Conservation (phyloP, 1,284 basidiomycete species). For the Cutaneotrichosporon spelunceum region DNA sequence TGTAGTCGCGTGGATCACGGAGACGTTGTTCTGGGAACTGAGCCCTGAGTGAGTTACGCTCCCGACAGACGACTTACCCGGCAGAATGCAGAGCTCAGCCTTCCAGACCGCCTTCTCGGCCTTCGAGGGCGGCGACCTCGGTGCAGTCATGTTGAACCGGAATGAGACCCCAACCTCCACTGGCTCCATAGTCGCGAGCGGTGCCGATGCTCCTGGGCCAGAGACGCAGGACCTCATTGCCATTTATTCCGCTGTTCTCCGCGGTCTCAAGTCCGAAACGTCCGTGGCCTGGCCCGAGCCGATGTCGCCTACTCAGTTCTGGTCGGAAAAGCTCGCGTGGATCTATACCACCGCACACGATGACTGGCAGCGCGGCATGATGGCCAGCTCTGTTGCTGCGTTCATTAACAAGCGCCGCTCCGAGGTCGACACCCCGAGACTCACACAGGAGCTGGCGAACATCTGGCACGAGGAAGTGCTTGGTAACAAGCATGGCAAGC, state of each 20-base stretch:
- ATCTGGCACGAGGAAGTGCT: conserved; percentile 53
- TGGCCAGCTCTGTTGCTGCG: conserved; percentile 63
- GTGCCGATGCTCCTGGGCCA: conserved; percentile 14
- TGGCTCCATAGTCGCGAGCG: conserved; percentile 7
- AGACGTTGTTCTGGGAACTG: conserved; percentile 65
- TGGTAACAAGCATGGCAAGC: conserved; percentile 17
- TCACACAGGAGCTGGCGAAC: conserved; percentile 5
- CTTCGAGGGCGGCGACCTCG: conserved; percentile 61
- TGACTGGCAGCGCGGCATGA: conserved; percentile 60
- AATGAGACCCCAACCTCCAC: conserved; percentile 39
- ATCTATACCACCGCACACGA: conserved; percentile 57
- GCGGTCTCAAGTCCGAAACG: conserved; percentile 59
- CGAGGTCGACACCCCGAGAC: conserved; percentile 56
- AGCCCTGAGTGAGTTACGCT: conserved; percentile 59
- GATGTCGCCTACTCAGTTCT: conserved; percentile 51
- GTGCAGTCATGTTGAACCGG: conserved; percentile 56
- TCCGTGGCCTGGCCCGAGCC: conserved; percentile 3
- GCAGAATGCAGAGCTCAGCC: conserved; percentile 56
- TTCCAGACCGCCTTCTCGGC: conserved; percentile 61
- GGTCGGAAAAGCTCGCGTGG: conserved; percentile 62
- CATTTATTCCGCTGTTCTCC: conserved; percentile 64
- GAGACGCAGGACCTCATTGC: conserved; percentile 62
- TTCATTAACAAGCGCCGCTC: conserved; percentile 71
- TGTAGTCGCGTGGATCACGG: conserved; percentile 64
- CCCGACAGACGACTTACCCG: background rate